Base-by-base conservation (phyloP, 352 stramenopile genomes). In the Pythium aquatile region DNA sequence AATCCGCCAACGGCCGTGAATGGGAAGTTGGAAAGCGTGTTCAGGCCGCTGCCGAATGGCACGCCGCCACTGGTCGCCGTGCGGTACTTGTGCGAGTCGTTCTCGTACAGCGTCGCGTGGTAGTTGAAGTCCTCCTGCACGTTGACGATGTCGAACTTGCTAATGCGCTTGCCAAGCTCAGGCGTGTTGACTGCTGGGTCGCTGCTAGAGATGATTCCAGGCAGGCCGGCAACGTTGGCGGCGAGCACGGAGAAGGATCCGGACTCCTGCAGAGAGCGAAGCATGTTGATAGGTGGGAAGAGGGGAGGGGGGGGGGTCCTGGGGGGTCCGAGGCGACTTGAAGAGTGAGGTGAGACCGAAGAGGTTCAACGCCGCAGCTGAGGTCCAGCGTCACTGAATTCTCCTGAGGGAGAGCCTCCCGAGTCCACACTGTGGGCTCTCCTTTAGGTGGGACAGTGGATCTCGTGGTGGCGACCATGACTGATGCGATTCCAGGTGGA, bases 191-290 rank as follows among this genome's bases (percentile, higher is more conserved):
- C 53, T 13, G 67, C 61, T 32, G 77, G 74, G 49, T 82, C 62
- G 55, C 77, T 75, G 44, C 77, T 85, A 55, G 74, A 85, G 29
- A 85, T 61, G 46, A 85, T 42, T 47, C 64, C 74, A 5, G 77
- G 77, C 0, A 85, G 63, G 0, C 77, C 72, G 4, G 77, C 77
- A 37, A 85, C 74, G 53, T 85, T 82, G 73, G 68, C 72, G 51
- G 72, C 67, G 64, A 82, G 69, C 24, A 83, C 67, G 28, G 70
- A 72, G 68, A 83, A 79, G 26, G 69, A 71, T 17, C 53, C 42
- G 28, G 61, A 46, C 68, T 79, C 47, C 75, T 75, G 37, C 61
- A 80, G 65, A 2, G 46, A 61, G 26, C 63, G 67, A 44, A 77
- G 49, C 68, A 81, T 24, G 20, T 24, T 24, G 20, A 24, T 24